Evolutionary conservation across 139 green algal genomes (phyloP).

Genomic region (Chlorokybus atmophyticus): DNA sequence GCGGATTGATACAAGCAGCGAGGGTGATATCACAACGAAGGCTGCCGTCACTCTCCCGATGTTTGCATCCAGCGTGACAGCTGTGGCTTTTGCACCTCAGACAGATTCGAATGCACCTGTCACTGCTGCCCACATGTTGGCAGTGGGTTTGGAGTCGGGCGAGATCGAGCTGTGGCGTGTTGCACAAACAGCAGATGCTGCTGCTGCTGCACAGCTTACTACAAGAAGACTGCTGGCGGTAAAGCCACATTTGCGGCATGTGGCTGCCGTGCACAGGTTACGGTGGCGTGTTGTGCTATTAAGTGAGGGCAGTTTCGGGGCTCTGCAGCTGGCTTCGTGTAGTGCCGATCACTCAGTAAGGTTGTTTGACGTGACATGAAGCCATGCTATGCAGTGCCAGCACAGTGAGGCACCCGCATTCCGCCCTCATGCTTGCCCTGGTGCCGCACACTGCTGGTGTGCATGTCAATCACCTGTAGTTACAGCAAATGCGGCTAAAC

Average conservation of each 20-base stretch:
- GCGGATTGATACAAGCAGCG: no score
- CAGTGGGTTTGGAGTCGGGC: not conserved
- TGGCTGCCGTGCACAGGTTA: not conserved
- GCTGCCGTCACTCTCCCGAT: not conserved
- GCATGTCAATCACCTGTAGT: no score
- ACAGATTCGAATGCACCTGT: not conserved
- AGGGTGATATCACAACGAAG: no score
- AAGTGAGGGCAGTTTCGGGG: not conserved
- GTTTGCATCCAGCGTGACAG: not conserved
- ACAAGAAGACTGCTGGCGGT: not conserved
- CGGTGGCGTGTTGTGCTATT: not conserved
- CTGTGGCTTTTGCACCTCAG: not conserved
- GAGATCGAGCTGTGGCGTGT: not conserved
- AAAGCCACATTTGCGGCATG: not conserved
- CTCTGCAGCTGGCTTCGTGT: not conserved
- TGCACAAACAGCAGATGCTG: not conserved
- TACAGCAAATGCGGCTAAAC: no score
- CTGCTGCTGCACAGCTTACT: not conserved
- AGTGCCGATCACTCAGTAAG: not conserved
- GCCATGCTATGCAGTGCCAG: no score
- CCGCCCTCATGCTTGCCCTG: no score
- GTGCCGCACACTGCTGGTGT: no score
- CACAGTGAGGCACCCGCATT: no score
- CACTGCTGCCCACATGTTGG: no score
- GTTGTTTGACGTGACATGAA: not conserved